Base-by-base conservation (phyloP, 805 yeast genomes). In the Komagataella populi region DNA sequence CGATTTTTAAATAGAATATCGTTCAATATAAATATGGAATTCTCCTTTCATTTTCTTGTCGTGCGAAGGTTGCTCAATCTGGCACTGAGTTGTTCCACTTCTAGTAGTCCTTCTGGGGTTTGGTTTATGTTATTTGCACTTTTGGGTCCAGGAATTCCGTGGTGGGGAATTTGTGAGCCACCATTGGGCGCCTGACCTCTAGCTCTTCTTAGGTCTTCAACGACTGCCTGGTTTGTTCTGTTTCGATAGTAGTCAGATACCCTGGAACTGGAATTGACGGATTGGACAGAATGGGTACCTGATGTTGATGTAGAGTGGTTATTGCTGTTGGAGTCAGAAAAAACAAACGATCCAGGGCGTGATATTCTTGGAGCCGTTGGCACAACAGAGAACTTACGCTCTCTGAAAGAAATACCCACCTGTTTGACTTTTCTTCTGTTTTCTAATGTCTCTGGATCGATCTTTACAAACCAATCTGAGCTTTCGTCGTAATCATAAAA, bases 401-500 rank as follows among this genome's bases (percentile, higher is more conserved):
- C 88, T 56, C 77, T 74, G 60, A 74, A 81, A 0, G 80, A 74
- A n/a, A 84, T 80, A 0, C 85, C 87, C 45, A 83, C 81, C 61
- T 84, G 87, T 58, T 77, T 76, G 39, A 84, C 80, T 57, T 78
- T 84, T 66, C 73, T 77, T 55, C 70, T 70, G 56, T 77, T 80
- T 46, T 74, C 79, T 49, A 74, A 64, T 48, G 51, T 53, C 23
- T 62, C 62, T 10, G 67, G 62, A 50, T 65, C 77, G 3, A 88
- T 83, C 59, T 84, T 79, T 51, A 70, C 76, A 68, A 91, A 91
- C 83, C 87, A 80, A 63, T 89, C 90, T 45, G 74, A 66, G 2
- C 66, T 67, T 57, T 90, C 96, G 59, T 87, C 84, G 67, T 83
- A 91, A 63, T 89, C 96, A 67, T 83, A 91, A 63, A 90, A 72